Conservation (phyloP, 2,329 filamentous ascomycete species). For the Lachnellula arida region DNA sequence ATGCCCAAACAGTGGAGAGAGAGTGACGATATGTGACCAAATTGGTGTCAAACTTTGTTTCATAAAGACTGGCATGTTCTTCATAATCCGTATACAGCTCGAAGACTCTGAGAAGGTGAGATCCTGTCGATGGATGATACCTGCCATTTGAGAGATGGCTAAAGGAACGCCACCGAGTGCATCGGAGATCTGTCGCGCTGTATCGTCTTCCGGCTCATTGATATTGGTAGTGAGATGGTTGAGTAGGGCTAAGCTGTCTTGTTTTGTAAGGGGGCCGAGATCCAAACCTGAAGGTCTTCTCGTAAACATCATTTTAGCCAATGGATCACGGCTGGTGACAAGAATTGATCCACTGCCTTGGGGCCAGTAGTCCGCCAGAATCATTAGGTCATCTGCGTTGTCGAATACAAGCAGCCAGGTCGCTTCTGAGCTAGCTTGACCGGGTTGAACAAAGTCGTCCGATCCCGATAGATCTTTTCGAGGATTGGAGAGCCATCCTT, state of each 20-base stretch:
- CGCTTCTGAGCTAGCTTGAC: constrained; percentile 10
- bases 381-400: constrained; percentile 36
- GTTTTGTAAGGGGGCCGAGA: constrained; percentile 6
- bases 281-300: constrained; percentile 12
- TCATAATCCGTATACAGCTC: neutral
- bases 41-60: neutral
- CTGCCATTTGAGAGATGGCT: constrained; percentile 22
- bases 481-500: no score
- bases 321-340: constrained; percentile 31
- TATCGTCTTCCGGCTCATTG: constrained; percentile 6
- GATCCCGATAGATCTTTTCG: neutral
- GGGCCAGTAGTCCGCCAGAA: constrained; percentile 27
- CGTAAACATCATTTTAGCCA: constrained; percentile 21
- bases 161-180: constrained; percentile 19
- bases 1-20: neutral
- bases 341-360: constrained; percentile 31
- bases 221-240: constrained; percentile 1
- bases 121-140: constrained; percentile 16
- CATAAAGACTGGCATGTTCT: neutral
- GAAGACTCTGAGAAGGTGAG: constrained; percentile 6
- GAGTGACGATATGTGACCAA: no score
- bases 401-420: constrained; percentile 36
- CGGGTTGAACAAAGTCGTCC: neutral
- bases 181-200: constrained; percentile 11
- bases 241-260: constrained; percentile 4